Evolutionary conservation across 495 filamentous ascomycete genomes (phyloP).

Genomic region (Penicillium fimorum): DNA sequence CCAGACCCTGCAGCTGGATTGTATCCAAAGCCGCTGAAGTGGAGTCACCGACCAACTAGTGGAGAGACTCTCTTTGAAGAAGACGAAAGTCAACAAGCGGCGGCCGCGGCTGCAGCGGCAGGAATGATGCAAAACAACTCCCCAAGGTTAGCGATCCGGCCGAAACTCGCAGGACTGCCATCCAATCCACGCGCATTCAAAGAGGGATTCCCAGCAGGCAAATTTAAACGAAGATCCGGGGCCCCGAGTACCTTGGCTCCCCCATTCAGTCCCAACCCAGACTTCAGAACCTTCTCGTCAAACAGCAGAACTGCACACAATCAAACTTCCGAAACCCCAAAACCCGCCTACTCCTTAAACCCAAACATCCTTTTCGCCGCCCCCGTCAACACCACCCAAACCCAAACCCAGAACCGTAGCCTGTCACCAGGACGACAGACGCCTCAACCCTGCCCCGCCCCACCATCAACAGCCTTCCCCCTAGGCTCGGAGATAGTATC

Average conservation of each 20-base stretch:
- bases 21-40: slow-evolving; percentile 40
- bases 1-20: slow-evolving; percentile 29
- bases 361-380: slow-evolving; percentile 8
- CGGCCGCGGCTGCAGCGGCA: too few relatives aligned
- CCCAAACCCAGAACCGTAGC: slow-evolving; percentile 2
- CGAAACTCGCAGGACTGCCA: slow-evolving; percentile 31
- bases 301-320: slow-evolving; percentile 13
- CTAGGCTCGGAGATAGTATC: slow-evolving; percentile 33
- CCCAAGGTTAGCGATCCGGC: slow-evolving; percentile 13
- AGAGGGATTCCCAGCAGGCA: slow-evolving; percentile 25
- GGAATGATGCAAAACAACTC: background rate
- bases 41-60: slow-evolving; percentile 37
- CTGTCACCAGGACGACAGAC: background rate
- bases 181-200: slow-evolving; percentile 41
- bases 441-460: background rate
- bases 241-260: slow-evolving; percentile 1
- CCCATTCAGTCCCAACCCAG: slow-evolving; percentile 3
- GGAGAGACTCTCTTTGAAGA: slow-evolving; percentile 43
- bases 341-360: slow-evolving; percentile 4
- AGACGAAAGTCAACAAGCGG: slow-evolving; percentile 22
- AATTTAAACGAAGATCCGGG: slow-evolving; percentile 13
- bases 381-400: slow-evolving; percentile 9
- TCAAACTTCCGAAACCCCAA: slow-evolving; percentile 12
- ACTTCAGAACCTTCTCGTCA: slow-evolving; percentile 8
- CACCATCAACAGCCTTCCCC: slow-evolving; percentile 12